Conservation (phyloP, 495 filamentous ascomycete species). For the Aeminium ludgeri region DNA sequence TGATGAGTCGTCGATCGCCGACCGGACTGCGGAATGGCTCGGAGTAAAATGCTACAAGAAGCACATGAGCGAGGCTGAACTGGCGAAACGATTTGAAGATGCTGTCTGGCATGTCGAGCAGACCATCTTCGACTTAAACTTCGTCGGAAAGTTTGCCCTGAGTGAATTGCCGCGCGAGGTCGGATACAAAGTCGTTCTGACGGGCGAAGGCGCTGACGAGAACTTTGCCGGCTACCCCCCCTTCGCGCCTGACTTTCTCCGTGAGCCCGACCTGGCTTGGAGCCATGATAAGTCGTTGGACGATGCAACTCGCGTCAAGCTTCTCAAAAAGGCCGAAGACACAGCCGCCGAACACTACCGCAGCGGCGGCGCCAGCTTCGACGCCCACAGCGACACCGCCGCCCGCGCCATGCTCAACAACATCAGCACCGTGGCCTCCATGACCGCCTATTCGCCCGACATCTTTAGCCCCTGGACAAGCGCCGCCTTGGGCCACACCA, state of each 20-base stretch:
- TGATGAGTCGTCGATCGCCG: slow-evolving; percentile 35
- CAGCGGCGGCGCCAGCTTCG: slow-evolving; percentile 9
- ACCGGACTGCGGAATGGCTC: slow-evolving; percentile 33
- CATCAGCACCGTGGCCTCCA: slow-evolving; percentile 29
- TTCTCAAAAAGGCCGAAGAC: slow-evolving; percentile 7
- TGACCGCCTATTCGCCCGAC: slow-evolving; percentile 22
- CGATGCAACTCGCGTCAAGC: slow-evolving; percentile 1
- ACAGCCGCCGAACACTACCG: slow-evolving; percentile 8
- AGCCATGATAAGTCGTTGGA: slow-evolving; percentile 17
- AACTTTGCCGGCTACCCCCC: slow-evolving; percentile 35
- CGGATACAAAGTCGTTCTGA: slow-evolving; percentile 35
- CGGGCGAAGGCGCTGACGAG: slow-evolving; percentile 38
- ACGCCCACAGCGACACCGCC: slow-evolving; percentile 21
- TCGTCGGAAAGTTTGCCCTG: slow-evolving; percentile 31
- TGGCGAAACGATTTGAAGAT: slow-evolving; percentile 33
- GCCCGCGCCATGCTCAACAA: slow-evolving; percentile 27
- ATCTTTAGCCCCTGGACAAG: slow-evolving; percentile 14
- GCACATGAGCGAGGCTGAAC: slow-evolving; percentile 28
- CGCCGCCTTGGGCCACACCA: not conserved
- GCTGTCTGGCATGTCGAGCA: slow-evolving; percentile 34
- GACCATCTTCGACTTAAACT: slow-evolving; percentile 31
- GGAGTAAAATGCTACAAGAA: slow-evolving; percentile 31
- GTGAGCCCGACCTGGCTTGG: slow-evolving; percentile 30
- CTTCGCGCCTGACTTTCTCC: slow-evolving; percentile 28
- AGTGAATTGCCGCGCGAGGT: slow-evolving; percentile 26